phyloP scores from a whole-genome alignment of 768 basidiomycete species.

The Gloeophyllum trabeum region DNA sequence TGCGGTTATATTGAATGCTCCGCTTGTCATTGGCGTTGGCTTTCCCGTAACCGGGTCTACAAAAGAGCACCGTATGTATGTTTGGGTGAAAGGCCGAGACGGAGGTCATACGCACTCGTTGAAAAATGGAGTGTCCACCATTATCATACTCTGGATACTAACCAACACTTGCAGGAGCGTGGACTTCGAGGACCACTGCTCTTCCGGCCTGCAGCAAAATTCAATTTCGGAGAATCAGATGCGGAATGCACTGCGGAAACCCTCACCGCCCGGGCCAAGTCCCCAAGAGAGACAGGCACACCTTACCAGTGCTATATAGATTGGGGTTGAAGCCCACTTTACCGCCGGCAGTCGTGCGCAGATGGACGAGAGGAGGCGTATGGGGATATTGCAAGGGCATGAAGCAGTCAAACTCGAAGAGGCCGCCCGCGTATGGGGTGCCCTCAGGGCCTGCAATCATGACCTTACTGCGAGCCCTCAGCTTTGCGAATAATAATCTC shows the following conservation, averaged over 20 bases:
- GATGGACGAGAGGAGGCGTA: conserved; percentile 32
- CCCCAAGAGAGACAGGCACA: conserved; percentile 43
- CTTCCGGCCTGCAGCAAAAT: conserved; percentile 20
- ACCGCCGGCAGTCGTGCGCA: conserved; percentile 42
- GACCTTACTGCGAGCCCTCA: conserved; percentile 25
- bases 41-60: conserved; percentile 36
- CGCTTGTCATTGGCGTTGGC: conserved; percentile 21
- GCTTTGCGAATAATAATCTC: conserved; percentile 5
- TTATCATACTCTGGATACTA: conserved; percentile 48
- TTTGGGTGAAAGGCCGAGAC: too few species aligned
- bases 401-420: conserved; percentile 54
- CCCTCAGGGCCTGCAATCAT: conserved; percentile 56
- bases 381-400: conserved; percentile 40
- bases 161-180: conserved; percentile 46
- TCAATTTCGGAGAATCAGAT: neutral
- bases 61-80: too few species aligned
- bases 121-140: conserved; percentile 41
- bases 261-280: conserved; percentile 40
- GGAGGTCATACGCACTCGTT: conserved; percentile 51
- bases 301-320: conserved; percentile 35
- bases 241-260: neutral
- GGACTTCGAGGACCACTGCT: conserved; percentile 38
- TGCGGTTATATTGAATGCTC: conserved; percentile 35
- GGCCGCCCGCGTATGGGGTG: conserved; percentile 57
- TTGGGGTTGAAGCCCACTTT: conserved; percentile 46